Percentiles rank a stretch among this genome's conserved stretches.
Conservation (phyloP, 768 basidiomycete species). For the Cyclocybe cylindracea region DNA sequence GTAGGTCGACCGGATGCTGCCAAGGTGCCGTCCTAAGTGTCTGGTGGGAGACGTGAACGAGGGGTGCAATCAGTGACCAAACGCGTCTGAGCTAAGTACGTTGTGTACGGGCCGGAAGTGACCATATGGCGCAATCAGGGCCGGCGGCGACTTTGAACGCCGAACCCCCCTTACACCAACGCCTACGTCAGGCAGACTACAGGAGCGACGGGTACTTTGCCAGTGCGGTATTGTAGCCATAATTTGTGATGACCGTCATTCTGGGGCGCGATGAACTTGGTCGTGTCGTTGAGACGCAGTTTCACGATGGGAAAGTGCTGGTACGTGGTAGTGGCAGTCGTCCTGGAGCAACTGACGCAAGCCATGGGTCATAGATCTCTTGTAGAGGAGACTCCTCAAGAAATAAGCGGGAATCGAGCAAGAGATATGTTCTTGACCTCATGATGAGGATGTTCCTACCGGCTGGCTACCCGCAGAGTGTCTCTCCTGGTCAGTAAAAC, state of each 20-base stretch:
- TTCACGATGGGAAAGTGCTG: not conserved
- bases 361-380: not conserved
- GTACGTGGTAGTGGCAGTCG: not conserved
- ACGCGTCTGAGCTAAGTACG: no score
- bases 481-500: conserved; percentile 51
- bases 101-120: no score
- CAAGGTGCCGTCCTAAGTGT: no score
- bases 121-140: no score
- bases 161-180: no score
- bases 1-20: no score
- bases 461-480: conserved; percentile 59
- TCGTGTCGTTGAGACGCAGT: not conserved
- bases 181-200: no score
- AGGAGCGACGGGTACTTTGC: no score
- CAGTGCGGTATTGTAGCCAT: no score
- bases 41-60: no score
- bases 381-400: not conserved
- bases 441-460: conserved; percentile 57
- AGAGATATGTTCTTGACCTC: conserved; percentile 23
- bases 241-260: not conserved
- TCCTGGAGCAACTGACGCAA: not conserved
- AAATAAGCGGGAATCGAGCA: not conserved
- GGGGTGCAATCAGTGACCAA: no score
- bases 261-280: conserved; percentile 4
- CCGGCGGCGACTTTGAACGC: no score